Percentiles rank a stretch among this genome's conserved stretches.
phyloP scores from a whole-genome alignment of 1,284 basidiomycete species.

The Farysia itapuensis region DNA sequence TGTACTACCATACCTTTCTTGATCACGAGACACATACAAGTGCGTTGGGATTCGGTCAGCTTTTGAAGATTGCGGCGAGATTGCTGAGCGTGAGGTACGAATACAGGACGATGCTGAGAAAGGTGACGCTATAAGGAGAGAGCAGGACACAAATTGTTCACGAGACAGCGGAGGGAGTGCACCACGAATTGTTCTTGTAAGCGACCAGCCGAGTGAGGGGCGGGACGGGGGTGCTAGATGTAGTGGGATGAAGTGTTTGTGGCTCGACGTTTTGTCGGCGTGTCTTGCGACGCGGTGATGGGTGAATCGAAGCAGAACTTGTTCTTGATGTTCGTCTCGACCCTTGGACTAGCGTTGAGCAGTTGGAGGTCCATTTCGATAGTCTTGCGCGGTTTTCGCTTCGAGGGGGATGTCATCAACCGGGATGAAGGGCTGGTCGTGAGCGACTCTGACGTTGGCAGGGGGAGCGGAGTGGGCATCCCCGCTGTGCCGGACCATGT shows the following conservation, averaged over 20 bases:
- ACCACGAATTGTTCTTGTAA: too few relatives aligned
- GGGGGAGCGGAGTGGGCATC: conserved; percentile 39
- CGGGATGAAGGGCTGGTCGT: neutral
- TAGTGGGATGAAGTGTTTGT: conserved; percentile 39
- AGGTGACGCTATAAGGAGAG: too few relatives aligned
- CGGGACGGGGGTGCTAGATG: conserved; percentile 11
- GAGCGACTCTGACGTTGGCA: neutral
- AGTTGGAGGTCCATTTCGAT: conserved; percentile 47
- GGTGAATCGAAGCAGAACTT: conserved; percentile 5
- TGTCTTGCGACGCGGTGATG: conserved; percentile 1
- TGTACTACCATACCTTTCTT: too few relatives aligned
- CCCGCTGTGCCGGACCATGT: conserved; percentile 4
- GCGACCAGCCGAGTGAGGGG: too few relatives aligned
- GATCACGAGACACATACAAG: too few relatives aligned
- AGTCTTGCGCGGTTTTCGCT: conserved; percentile 33
- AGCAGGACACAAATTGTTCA: too few relatives aligned
- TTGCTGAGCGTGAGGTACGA: too few relatives aligned
- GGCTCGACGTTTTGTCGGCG: conserved; percentile 13
- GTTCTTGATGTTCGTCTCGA: conserved; percentile 16
- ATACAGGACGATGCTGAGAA: too few relatives aligned
- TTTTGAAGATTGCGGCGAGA: too few relatives aligned
- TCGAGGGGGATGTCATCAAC: conserved; percentile 12
- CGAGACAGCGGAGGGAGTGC: too few relatives aligned
- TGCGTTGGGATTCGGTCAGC: too few relatives aligned
- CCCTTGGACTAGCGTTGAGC: conserved; percentile 27